Conservation (phyloP, 257 asterid species). For the Apocynum venetum region DNA sequence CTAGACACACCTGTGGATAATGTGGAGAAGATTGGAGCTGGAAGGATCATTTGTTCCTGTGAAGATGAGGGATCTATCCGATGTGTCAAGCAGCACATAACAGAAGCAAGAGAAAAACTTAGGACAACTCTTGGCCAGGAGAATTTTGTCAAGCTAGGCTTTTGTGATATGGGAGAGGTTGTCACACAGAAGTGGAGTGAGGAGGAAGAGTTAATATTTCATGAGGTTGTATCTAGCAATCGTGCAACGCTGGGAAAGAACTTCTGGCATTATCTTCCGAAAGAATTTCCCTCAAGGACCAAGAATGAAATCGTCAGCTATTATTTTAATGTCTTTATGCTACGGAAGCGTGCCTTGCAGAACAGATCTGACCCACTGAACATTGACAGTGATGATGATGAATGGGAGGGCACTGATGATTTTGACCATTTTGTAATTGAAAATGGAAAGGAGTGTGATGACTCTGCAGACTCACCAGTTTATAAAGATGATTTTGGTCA, state of each 20-base stretch:
- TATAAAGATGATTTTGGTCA: constrained; percentile 19
- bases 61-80: constrained; percentile 32
- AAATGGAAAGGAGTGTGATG: constrained; percentile 20
- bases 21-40: constrained; percentile 21
- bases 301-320: constrained; percentile 36
- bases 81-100: constrained; percentile 30
- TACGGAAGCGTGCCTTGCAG: constrained; percentile 38
- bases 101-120: constrained; percentile 31
- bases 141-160: constrained; percentile 30
- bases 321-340: constrained; percentile 39
- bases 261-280: constrained; percentile 32
- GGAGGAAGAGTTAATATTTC: constrained; percentile 33
- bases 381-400: constrained; percentile 41
- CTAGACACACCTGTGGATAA: constrained; percentile 11
- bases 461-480: constrained; percentile 25
- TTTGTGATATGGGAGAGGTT: constrained; percentile 35
- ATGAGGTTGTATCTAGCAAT: constrained; percentile 30
- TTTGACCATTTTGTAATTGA: constrained; percentile 21
- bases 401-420: constrained; percentile 25
- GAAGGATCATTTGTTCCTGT: constrained; percentile 32
- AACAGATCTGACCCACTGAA: constrained; percentile 26
- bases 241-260: constrained; percentile 28
- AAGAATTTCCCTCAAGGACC: constrained; percentile 32
- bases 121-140: constrained; percentile 27
- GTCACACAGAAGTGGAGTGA: constrained; percentile 34